Base-by-base conservation (phyloP, 192 early-diverging fungal genomes). In the Chytriomyces sp. region DNA sequence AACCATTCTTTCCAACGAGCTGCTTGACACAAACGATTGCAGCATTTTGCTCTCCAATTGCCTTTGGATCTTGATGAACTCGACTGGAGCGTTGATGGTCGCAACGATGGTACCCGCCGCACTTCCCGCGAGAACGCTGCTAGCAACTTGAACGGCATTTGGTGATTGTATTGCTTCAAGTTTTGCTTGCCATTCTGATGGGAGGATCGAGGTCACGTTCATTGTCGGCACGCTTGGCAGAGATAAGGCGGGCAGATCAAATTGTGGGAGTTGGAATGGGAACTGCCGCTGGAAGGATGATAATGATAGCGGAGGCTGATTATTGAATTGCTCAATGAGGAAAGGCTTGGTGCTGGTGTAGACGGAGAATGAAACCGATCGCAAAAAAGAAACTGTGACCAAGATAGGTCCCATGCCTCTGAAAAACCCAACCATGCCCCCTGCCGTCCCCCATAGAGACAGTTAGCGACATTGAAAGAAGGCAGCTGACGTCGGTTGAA, bases 301-400 rank as follows among this genome's bases (percentile, higher is more conserved):
- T 13, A 57, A 20, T n/a, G 53, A n/a, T 20, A 13, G 20, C 20
- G 13, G 16, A n/a, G 53, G 53, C 53, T 20, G 13, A 11, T 10
- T 13, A 11, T 23, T 18, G 62, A 75, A 65, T 26, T 64, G 13
- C 7, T 49, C 69, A 23, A 26, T 63, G 53, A 93, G 83, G 50
- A 85, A 76, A 11, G 72, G 80, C 80, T 95, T 94, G 49, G 86
- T 85, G 16, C 83, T 73, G 70, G 94, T 93, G 83, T 97, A 99
- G 8, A 95, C 88, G 3, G 94, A 92, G 79, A 96, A 98, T 11
- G 95, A 93, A n/a, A 97, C 81, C 1, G 92, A 93, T 69, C 97
- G 95, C 57, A 96, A 91, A 10, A 93, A 88, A 9, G 94, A 94
- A 20, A 94, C 89, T 5, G 95, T 93, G 7, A 94, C 82, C 77